Percentiles rank a stretch among this genome's conserved stretches.
Evolutionary conservation across 78 protist species (phyloP).

Genomic region (slime mould (Dictyostelium discoideum)): dicty_2.7 NC_007089.4:5400501-5401000

Average conservation of each 20-base stretch:
- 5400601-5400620: background rate
- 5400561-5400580: background rate
- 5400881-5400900: background rate
- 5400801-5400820: background rate
- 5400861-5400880: conserved; percentile 40
- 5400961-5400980: background rate
- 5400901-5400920: background rate
- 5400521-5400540: background rate
- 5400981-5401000: conserved; percentile 6
- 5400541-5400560: background rate
- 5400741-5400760: conserved; percentile 68
- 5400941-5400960: background rate
- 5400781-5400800: background rate
- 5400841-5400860: background rate
- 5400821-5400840: too few relatives aligned
- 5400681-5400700: background rate
- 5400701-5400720: background rate
- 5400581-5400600: background rate
- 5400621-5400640: conserved; percentile 31
- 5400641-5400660: conserved; percentile 33
- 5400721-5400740: conserved; percentile 6
- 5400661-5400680: conserved; percentile 10
- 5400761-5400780: conserved; percentile 33
- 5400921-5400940: conserved; percentile 14
- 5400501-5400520: background rate